Percentiles rank a stretch among this genome's conserved stretches.
Conservation (phyloP, 1,284 basidiomycete species). For the Heterobasidion annosum region DNA sequence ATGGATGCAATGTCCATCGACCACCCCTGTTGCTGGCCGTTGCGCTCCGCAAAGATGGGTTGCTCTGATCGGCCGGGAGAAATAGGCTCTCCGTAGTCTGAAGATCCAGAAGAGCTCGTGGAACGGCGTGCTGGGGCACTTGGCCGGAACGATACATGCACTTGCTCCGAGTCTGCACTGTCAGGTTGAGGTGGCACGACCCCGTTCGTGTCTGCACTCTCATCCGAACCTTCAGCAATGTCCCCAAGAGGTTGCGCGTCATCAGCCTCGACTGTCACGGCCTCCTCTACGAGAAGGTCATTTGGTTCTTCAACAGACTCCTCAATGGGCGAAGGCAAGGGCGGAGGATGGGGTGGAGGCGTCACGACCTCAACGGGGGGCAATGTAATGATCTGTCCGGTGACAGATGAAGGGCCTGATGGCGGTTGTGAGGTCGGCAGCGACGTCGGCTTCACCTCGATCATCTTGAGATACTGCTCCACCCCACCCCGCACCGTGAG, state of each 20-base stretch:
- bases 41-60: slow-evolving; percentile 18
- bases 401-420: background rate
- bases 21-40: slow-evolving; percentile 24
- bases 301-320: background rate
- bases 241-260: background rate
- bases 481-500: slow-evolving; percentile 53
- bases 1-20: slow-evolving; percentile 63
- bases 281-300: background rate
- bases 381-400: background rate
- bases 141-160: slow-evolving; percentile 3
- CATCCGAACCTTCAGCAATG: slow-evolving; percentile 1
- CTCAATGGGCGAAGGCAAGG: background rate
- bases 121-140: slow-evolving; percentile 19
- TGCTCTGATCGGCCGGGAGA: background rate
- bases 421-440: background rate
- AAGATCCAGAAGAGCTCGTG: slow-evolving; percentile 49
- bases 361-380: background rate
- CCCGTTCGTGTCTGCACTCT: background rate
- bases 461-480: slow-evolving; percentile 57
- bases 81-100: slow-evolving; percentile 13
- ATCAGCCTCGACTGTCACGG: background rate
- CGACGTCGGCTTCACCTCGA: slow-evolving; percentile 20
- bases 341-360: background rate
- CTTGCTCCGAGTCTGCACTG: background rate
- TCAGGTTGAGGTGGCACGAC: background rate